These are phyloP conservation scores for Sclerotinia nivalis DNA, from an alignment of 2,329 filamentous ascomycete genomes.

Conservation along the genomic window DNA sequence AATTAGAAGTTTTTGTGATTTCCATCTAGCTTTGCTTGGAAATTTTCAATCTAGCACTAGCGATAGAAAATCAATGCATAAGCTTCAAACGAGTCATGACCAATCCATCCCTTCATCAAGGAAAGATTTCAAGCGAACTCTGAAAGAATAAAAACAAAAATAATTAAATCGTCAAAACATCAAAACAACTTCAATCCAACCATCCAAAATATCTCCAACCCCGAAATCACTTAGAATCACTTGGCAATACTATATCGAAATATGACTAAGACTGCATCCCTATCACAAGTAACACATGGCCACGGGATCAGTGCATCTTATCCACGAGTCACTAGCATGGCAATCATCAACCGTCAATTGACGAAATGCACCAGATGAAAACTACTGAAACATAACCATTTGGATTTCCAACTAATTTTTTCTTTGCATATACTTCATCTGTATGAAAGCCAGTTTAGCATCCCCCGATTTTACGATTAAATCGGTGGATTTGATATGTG, in stretches of 20 bases:
- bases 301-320: slow-evolving; percentile 10
- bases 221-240: not conserved
- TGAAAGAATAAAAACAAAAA: not conserved
- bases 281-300: slow-evolving; percentile 5
- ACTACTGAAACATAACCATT: slow-evolving; percentile 11
- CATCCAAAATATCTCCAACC: not conserved
- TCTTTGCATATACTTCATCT: not conserved
- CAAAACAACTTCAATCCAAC: not conserved
- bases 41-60: not conserved
- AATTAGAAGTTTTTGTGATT: too few species aligned
- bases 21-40: not conserved
- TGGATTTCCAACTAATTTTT: too few species aligned
- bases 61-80: not conserved
- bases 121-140: not conserved
- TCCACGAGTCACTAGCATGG: slow-evolving; percentile 15
- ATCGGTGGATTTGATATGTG: slow-evolving; percentile 10
- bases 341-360: not conserved
- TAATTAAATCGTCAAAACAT: too few species aligned
- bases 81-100: not conserved
- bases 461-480: not conserved
- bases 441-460: not conserved
- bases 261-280: not conserved
- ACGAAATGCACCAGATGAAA: not conserved
- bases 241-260: not conserved
- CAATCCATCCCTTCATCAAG: not conserved